Percentiles rank a stretch among this genome's conserved stretches.
These are phyloP conservation scores for Adansonia madagascariensis DNA, from an alignment of 441 rosid genomes.

Conservation along the genomic window DNA sequence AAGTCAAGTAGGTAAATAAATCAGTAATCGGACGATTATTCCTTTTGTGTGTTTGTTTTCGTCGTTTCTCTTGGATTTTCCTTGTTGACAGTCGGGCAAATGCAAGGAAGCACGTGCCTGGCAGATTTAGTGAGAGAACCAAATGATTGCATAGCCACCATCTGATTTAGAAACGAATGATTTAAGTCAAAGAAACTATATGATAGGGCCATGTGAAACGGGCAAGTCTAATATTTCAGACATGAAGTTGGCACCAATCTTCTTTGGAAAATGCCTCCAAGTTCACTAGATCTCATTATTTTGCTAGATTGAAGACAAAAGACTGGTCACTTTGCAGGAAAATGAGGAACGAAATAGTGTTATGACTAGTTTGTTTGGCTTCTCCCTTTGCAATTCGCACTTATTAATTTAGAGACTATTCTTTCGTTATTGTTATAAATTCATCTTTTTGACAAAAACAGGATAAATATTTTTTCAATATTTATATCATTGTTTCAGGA, in stretches of 20 bases:
- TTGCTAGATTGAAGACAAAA: not conserved
- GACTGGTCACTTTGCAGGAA: slow-evolving; percentile 25
- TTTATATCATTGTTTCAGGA: not conserved
- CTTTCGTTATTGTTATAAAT: slow-evolving; percentile 24
- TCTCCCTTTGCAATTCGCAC: slow-evolving; percentile 27
- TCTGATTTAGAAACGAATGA: not conserved
- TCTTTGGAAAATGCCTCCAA: slow-evolving; percentile 22
- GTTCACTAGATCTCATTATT: slow-evolving; percentile 6
- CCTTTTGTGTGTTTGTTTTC: slow-evolving; percentile 56
- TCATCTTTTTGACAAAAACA: slow-evolving; percentile 16
- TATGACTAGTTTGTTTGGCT: not conserved
- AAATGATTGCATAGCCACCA: slow-evolving; percentile 1
- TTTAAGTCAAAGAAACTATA: not conserved
- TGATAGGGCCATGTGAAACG: not conserved
- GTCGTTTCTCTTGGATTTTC: slow-evolving; percentile 56
- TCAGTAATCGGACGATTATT: slow-evolving; percentile 45
- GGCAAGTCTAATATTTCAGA: not conserved
- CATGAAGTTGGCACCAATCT: slow-evolving; percentile 14
- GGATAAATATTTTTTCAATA: too few relatives aligned
- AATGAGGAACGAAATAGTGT: slow-evolving; percentile 24
- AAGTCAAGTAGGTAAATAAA: slow-evolving; percentile 35
- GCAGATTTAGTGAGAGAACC: slow-evolving; percentile 38
- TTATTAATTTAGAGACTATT: not conserved
- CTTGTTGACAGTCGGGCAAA: slow-evolving; percentile 46
- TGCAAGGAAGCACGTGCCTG: too few relatives aligned